Conservation (phyloP, 371 early-diverging fungal species). For the Dentiscutata heterogama region DNA sequence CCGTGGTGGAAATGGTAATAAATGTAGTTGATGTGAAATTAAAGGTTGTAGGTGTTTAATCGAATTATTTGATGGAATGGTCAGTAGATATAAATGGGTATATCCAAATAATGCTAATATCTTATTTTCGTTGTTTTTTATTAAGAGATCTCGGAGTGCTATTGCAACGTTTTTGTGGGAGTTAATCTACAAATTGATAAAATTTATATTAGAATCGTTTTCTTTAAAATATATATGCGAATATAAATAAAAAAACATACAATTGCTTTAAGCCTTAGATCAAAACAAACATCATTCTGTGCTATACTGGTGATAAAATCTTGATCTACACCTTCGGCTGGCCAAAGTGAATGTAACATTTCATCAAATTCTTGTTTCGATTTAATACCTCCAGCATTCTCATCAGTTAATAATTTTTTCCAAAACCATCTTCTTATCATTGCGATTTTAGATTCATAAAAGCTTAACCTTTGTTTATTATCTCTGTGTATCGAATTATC, state of each 20-base stretch:
- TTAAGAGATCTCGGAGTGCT: constrained; percentile 18
- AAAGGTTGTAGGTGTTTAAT: neutral
- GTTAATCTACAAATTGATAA: neutral
- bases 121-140: constrained; percentile 7
- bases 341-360: constrained; percentile 26
- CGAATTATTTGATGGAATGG: neutral
- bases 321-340: neutral
- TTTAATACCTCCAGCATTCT: neutral
- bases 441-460: constrained; percentile 2
- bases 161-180: constrained; percentile 1
- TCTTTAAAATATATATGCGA: neutral
- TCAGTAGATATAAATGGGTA: constrained; percentile 26
- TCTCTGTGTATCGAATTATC: constrained; percentile 3
- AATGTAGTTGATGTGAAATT: constrained; percentile 7
- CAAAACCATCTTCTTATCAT: constrained; percentile 28
- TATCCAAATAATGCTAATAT: constrained; percentile 19
- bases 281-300: constrained; percentile 36
- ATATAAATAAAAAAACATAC: neutral
- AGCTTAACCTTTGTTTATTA: constrained; percentile 12
- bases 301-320: constrained; percentile 23
- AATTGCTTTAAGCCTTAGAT: neutral
- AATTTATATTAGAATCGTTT: neutral
- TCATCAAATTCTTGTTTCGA: constrained; percentile 36
- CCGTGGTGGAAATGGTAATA: constrained; percentile 43
- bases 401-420: constrained; percentile 6